Evolutionary conservation across 2,329 filamentous ascomycete genomes (phyloP).

Genomic region (Madurella mycetomatis): DNA sequence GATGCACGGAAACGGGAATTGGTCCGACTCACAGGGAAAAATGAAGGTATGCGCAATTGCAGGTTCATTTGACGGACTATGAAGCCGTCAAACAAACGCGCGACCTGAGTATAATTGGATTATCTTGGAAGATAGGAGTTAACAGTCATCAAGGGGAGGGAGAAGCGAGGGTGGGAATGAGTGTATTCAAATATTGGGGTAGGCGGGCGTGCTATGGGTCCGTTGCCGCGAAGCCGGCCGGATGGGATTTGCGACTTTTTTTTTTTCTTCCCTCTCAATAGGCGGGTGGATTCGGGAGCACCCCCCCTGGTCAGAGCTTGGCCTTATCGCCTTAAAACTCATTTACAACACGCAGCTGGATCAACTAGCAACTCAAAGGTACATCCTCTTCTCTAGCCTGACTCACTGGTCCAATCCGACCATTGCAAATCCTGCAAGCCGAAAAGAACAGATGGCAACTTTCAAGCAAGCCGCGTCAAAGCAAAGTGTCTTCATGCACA

Average conservation of each 20-base stretch:
- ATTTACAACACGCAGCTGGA: background rate
- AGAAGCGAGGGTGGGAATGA: conserved; percentile 9
- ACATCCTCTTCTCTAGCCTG: no score
- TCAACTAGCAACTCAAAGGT: no score
- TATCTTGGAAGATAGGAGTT: conserved; percentile 15
- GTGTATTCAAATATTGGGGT: conserved; percentile 12
- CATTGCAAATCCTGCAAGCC: background rate
- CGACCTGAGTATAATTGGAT: conserved; percentile 33
- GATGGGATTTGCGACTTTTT: conserved; percentile 10
- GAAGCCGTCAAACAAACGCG: conserved; percentile 89
- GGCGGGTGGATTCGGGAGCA: background rate
- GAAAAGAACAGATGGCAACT: conserved; percentile 17
- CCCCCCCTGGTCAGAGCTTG: background rate
- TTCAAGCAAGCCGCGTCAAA: background rate
- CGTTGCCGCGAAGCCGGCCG: background rate
- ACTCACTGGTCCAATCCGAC: background rate
- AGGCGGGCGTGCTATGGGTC: conserved; percentile 1
- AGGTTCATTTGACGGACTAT: conserved; percentile 97
- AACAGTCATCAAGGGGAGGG: conserved; percentile 15
- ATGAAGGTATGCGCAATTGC: conserved; percentile 62
- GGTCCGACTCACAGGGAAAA: conserved; percentile 56
- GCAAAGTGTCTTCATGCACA: background rate
- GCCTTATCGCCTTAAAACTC: no score
- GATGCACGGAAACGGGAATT: background rate
- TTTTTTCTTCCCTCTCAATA: background rate